Evolutionary conservation across 2,329 filamentous ascomycete species (phyloP).

Genomic region (Grosmannia serpens): DNA sequence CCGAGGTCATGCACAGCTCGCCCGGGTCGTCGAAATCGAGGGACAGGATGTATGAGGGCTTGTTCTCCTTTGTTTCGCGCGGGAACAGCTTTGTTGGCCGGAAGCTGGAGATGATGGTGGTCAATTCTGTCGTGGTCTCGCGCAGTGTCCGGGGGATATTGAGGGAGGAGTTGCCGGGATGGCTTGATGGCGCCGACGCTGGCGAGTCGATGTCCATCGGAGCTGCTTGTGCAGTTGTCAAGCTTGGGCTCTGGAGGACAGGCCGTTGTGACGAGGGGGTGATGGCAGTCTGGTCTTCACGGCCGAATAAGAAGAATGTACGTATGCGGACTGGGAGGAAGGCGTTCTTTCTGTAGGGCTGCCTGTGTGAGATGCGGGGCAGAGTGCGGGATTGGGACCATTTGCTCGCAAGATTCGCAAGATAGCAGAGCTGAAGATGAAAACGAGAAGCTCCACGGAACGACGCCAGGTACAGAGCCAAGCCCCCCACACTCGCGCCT

Average conservation of each 20-base stretch:
- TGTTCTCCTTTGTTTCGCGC: slow-evolving; percentile 40
- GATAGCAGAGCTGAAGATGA: neutral
- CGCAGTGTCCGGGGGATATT: slow-evolving; percentile 39
- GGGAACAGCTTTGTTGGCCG: slow-evolving; percentile 65
- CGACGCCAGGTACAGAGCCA: neutral
- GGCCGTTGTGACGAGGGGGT: neutral
- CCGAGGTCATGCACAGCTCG: slow-evolving; percentile 80
- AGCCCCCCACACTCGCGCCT: neutral
- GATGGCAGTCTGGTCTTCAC: neutral
- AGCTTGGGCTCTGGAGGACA: neutral
- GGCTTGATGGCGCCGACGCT: slow-evolving; percentile 22
- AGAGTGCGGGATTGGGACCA: neutral
- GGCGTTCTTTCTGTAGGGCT: neutral
- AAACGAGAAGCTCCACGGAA: neutral
- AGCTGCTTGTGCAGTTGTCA: slow-evolving; percentile 34
- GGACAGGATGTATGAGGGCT: slow-evolving; percentile 62
- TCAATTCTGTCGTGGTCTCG: slow-evolving; percentile 51
- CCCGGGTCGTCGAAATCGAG: slow-evolving; percentile 95
- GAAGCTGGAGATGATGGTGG: slow-evolving; percentile 67
- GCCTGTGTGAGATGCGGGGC: neutral
- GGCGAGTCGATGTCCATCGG: slow-evolving; percentile 46
- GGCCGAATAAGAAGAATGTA: neutral
- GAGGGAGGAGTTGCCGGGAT: slow-evolving; percentile 27
- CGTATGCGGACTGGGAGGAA: neutral
- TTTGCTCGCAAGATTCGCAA: neutral